Evolutionary conservation across 371 early-diverging fungal genomes (phyloP).

Genomic region (Mortierella sp.): DNA sequence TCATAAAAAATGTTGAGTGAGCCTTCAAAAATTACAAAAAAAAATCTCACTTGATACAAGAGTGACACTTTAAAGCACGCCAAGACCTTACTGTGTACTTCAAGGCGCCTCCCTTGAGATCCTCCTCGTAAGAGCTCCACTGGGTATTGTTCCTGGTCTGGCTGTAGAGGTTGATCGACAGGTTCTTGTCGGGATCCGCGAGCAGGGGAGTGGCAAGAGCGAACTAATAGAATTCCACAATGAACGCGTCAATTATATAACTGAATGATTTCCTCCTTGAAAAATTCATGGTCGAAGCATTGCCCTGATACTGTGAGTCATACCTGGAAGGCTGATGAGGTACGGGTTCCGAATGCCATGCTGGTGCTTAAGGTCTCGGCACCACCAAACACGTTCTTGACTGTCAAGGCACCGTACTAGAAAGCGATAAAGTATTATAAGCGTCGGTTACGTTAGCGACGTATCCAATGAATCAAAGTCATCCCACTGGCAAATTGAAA

Average conservation of each 20-base stretch:
- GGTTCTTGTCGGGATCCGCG: conserved; percentile 45
- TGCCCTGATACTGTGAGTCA: background rate
- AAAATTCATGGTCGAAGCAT: background rate
- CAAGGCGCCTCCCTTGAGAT: conserved; percentile 52
- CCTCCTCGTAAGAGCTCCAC: conserved; percentile 58
- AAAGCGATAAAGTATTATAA: background rate
- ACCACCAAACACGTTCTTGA: conserved; percentile 88
- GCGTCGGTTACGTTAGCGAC: background rate
- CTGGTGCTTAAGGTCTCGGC: conserved; percentile 83
- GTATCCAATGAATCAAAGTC: background rate
- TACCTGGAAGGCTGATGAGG: conserved; percentile 82
- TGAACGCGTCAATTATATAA: background rate
- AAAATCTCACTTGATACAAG: background rate
- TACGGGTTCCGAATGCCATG: conserved; percentile 80
- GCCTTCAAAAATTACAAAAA: background rate
- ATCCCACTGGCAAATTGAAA: background rate
- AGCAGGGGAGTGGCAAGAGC: conserved; percentile 44
- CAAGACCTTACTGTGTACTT: conserved; percentile 62
- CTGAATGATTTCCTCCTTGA: background rate
- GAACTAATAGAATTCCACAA: conserved; percentile 16
- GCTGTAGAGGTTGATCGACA: conserved; percentile 55
- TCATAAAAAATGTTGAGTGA: conserved; percentile 54
- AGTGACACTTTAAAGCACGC: conserved; percentile 37
- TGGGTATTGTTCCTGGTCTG: conserved; percentile 58
- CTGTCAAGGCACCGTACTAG: conserved; percentile 73